Conservation (phyloP, 2,329 filamentous ascomycete genomes). For the Aureobasidium sp. region DNA sequence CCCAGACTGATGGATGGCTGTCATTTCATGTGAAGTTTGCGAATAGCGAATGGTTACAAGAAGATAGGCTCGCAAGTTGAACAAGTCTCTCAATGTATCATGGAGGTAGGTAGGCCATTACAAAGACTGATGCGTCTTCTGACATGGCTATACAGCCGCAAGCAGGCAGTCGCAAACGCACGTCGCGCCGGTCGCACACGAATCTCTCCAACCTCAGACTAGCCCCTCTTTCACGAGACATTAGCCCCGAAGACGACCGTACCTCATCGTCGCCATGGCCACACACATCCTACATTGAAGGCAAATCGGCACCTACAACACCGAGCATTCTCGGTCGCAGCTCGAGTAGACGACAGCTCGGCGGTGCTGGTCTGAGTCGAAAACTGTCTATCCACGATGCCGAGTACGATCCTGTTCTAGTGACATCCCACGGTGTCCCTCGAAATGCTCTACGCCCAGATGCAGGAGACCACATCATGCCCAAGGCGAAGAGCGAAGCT, state of each 20-base stretch:
- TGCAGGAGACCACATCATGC: slow-evolving; percentile 21
- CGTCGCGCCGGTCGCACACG: slow-evolving; percentile 45
- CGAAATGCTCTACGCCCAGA: not conserved
- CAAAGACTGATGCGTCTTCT: not conserved
- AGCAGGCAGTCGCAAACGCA: slow-evolving; percentile 15
- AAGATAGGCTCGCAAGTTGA: too few relatives aligned
- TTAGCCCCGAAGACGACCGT: slow-evolving; percentile 12
- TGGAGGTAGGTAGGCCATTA: not conserved
- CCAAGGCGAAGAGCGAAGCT: slow-evolving; percentile 40
- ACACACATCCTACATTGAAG: slow-evolving; percentile 39
- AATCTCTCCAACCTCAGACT: slow-evolving; percentile 53
- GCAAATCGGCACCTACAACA: slow-evolving; percentile 39
- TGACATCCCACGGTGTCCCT: slow-evolving; percentile 1
- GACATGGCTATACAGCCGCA: not conserved
- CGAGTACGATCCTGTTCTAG: slow-evolving; percentile 14
- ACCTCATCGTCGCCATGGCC: slow-evolving; percentile 1
- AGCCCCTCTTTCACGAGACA: slow-evolving; percentile 46
- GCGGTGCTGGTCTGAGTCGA: slow-evolving; percentile 24
- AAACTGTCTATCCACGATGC: slow-evolving; percentile 23
- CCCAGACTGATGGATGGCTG: not conserved
- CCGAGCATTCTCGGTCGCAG: slow-evolving; percentile 39
- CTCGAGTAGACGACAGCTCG: slow-evolving; percentile 28
- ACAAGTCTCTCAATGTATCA: not conserved
- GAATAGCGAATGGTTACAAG: not conserved
- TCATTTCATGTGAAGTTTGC: not conserved